Conservation (phyloP, 768 basidiomycete species). For the Suillus occidentalis region DNA sequence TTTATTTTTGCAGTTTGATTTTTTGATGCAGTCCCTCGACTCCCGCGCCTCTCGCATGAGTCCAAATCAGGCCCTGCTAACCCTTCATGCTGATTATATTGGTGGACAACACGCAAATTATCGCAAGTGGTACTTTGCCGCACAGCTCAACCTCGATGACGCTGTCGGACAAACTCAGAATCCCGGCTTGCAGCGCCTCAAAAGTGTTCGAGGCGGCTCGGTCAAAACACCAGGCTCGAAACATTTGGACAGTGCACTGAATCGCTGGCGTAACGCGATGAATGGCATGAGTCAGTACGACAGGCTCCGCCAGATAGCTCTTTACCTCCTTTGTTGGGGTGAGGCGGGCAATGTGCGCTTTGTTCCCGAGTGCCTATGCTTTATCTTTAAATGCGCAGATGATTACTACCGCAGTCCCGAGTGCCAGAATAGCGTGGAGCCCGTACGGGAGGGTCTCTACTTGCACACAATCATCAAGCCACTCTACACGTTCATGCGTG, state of each 20-base stretch:
- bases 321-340: conserved; percentile 97
- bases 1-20: conserved; percentile 71
- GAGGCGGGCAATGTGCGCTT: conserved; percentile 98
- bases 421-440: conserved; percentile 91
- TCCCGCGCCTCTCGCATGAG: conserved; percentile 98
- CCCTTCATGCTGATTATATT: conserved; percentile 98
- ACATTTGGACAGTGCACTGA: conserved; percentile 90
- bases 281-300: conserved; percentile 99
- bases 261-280: conserved; percentile 98
- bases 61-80: conserved; percentile 92
- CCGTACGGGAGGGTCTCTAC: conserved; percentile 93
- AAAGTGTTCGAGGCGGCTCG: conserved; percentile 66
- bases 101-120: conserved; percentile 99
- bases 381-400: conserved; percentile 99
- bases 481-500: conserved; percentile 91
- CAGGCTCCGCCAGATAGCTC: conserved; percentile 91
- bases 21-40: conserved; percentile 96
- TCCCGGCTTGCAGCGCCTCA: conserved; percentile 86
- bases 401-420: conserved; percentile 99
- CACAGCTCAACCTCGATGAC: conserved; percentile 98
- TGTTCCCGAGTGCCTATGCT: conserved; percentile 94
- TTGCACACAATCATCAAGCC: conserved; percentile 91
- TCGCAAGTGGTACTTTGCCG: conserved; percentile 99
- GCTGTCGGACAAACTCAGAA: conserved; percentile 95
- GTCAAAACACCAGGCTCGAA: conserved; percentile 60